phyloP scores from a whole-genome alignment of 139 green algal genomes.

The Chlamydomonas schloesseri region DNA sequence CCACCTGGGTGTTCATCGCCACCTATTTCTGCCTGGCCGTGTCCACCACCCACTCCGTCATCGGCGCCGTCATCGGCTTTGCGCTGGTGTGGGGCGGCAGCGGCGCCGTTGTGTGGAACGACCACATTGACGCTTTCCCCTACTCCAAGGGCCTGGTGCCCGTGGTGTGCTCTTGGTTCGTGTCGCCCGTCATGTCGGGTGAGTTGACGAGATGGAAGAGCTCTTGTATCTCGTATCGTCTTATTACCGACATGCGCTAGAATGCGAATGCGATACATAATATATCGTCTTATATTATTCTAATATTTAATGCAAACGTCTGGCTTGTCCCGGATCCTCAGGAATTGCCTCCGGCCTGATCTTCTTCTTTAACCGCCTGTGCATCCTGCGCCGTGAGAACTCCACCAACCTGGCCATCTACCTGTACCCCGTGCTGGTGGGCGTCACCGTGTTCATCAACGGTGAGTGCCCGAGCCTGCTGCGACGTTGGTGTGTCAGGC shows the following conservation, averaged over 20 bases:
- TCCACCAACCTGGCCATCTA: slow-evolving; percentile 41
- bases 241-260: no score
- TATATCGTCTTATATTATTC: no score
- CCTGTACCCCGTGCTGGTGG: slow-evolving; percentile 49
- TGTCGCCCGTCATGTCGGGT: slow-evolving; percentile 39
- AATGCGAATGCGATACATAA: no score
- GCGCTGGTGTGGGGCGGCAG: slow-evolving; percentile 13
- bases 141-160: slow-evolving; percentile 50
- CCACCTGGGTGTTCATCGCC: slow-evolving; percentile 51
- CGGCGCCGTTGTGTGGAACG: slow-evolving; percentile 30
- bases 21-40: slow-evolving; percentile 37
- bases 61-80: slow-evolving; percentile 28
- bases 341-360: slow-evolving; percentile 30
- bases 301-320: no score
- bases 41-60: slow-evolving; percentile 51
- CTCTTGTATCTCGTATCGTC: no score
- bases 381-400: slow-evolving; percentile 65
- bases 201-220: no score
- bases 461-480: no score
- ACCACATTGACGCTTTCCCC: slow-evolving; percentile 6
- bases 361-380: slow-evolving; percentile 47
- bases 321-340: no score
- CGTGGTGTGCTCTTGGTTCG: slow-evolving; percentile 52
- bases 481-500: background rate
- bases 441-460: slow-evolving; percentile 46